Evolutionary conservation across 345 rosid species (phyloP).

Genomic region (Linum tenue): DNA sequence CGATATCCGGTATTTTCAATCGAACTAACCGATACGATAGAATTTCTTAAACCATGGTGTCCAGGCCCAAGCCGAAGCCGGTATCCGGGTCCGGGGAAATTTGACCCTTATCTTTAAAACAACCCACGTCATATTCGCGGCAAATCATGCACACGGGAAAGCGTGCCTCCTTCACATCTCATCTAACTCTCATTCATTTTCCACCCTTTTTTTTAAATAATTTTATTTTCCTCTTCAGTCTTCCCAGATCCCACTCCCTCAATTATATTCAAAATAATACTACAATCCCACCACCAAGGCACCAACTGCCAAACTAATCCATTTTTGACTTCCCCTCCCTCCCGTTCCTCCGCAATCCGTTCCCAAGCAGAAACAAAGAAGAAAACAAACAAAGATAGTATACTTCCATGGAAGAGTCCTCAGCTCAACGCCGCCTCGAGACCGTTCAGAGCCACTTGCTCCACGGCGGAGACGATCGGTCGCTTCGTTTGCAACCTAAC

Average conservation of each 20-base stretch:
- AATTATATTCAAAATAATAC: too few relatives aligned
- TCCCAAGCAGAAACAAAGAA: slow-evolving; percentile 11
- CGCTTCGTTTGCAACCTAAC: slow-evolving; percentile 21
- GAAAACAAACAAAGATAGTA: background rate
- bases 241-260: too few relatives aligned
- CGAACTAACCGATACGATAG: too few relatives aligned
- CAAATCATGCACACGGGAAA: background rate
- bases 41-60: too few relatives aligned
- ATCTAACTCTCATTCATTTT: background rate
- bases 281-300: background rate
- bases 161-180: background rate
- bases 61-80: too few relatives aligned
- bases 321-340: background rate
- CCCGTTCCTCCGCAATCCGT: background rate
- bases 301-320: background rate
- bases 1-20: too few relatives aligned
- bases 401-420: slow-evolving; percentile 19
- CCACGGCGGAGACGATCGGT: slow-evolving; percentile 18
- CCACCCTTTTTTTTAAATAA: too few relatives aligned
- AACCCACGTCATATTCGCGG: background rate
- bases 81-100: too few relatives aligned
- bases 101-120: background rate
- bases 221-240: too few relatives aligned
- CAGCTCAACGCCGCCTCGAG: slow-evolving; percentile 57
- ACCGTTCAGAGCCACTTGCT: slow-evolving; percentile 51